Conservation (phyloP, 2,329 filamentous ascomycete species). For the Karstenula rhodostoma region DNA sequence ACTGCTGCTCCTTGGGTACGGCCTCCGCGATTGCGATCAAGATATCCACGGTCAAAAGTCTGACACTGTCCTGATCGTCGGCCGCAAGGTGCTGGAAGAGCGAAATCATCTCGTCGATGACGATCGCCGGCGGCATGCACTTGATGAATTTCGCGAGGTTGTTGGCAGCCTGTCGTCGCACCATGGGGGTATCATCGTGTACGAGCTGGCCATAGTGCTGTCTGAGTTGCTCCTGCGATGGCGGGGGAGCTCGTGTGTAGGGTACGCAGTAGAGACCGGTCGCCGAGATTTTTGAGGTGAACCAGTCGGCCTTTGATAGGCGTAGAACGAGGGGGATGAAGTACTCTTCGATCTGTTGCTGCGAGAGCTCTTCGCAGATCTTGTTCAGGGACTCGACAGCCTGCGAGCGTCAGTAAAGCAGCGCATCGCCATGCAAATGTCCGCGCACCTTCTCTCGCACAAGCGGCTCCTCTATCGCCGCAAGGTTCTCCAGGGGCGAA, state of each 20-base stretch:
- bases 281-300: constrained; percentile 98
- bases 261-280: constrained; percentile 94
- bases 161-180: constrained; percentile 93
- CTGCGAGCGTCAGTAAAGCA: constrained; percentile 59
- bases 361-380: constrained; percentile 91
- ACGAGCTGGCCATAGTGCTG: constrained; percentile 93
- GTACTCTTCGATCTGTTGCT: constrained; percentile 93
- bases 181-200: constrained; percentile 99
- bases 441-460: constrained; percentile 92
- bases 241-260: constrained; percentile 87
- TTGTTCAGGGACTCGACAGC: constrained; percentile 99
- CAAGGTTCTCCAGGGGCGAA: constrained; percentile 95
- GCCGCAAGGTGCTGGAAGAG: constrained; percentile 96
- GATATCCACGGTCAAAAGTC: constrained; percentile 93
- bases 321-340: constrained; percentile 96
- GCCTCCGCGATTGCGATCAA: constrained; percentile 96
- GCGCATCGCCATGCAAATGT: background rate
- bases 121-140: constrained; percentile 89
- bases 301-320: constrained; percentile 99
- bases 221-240: constrained; percentile 89
- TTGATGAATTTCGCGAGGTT: constrained; percentile 98
- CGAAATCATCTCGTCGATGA: constrained; percentile 99
- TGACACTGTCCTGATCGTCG: constrained; percentile 97
- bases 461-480: constrained; percentile 96
- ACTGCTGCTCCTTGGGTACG: constrained; percentile 97